Percentiles rank a stretch among this genome's conserved stretches.
Evolutionary conservation across 768 basidiomycete species (phyloP).

Genomic region (Wakefieldia striispora): DNA sequence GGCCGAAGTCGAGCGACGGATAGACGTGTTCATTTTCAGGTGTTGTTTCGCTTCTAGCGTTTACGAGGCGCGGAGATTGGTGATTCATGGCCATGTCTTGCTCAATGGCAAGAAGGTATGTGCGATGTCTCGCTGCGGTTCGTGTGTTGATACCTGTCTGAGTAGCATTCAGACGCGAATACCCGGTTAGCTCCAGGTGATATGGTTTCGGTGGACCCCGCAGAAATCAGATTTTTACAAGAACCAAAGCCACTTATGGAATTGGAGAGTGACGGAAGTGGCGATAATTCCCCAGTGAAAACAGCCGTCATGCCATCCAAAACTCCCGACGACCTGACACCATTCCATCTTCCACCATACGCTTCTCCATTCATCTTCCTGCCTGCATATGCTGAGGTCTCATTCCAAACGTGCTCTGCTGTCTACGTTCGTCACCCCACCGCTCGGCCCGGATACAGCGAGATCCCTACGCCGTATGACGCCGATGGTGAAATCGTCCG

Average conservation of each 20-base stretch:
- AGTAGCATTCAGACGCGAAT: conserved; percentile 79
- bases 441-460: conserved; percentile 92
- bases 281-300: background rate
- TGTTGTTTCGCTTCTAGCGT: conserved; percentile 86
- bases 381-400: conserved; percentile 85
- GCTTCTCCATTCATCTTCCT: conserved; percentile 92
- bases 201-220: conserved; percentile 86
- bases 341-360: conserved; percentile 83
- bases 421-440: conserved; percentile 96
- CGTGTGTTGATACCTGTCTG: background rate
- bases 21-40: conserved; percentile 91
- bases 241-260: conserved; percentile 27
- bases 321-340: conserved; percentile 43
- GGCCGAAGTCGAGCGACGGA: conserved; percentile 86
- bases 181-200: conserved; percentile 91
- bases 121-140: conserved; percentile 3
- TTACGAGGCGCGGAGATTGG: conserved; percentile 83
- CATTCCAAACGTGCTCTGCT: conserved; percentile 85
- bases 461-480: conserved; percentile 94
- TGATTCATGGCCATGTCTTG: conserved; percentile 82
- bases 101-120: conserved; percentile 89
- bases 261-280: conserved; percentile 3
- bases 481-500: conserved; percentile 93
- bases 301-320: background rate
- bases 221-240: conserved; percentile 70